phyloP scores from a whole-genome alignment of 768 basidiomycete genomes.

The Suillus decipiens region DNA sequence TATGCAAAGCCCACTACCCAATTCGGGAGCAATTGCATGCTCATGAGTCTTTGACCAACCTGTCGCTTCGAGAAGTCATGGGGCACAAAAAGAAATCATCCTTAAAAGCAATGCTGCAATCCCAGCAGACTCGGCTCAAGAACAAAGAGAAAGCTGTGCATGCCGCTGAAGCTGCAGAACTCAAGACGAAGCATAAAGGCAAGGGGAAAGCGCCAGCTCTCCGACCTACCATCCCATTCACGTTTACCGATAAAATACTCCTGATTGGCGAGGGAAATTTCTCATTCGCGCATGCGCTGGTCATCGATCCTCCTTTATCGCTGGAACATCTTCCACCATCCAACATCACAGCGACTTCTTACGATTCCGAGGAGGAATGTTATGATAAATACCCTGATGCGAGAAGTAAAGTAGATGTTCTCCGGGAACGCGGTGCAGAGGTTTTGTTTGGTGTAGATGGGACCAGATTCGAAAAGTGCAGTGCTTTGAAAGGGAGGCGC shows the following conservation, averaged over 20 bases:
- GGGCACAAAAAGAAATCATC: constrained; percentile 54
- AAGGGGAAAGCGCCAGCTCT: constrained; percentile 38
- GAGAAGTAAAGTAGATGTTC: constrained; percentile 50
- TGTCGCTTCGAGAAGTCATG: constrained; percentile 12
- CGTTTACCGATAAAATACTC: constrained; percentile 63
- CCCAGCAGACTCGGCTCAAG: constrained; percentile 67
- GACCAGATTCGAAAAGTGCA: constrained; percentile 64
- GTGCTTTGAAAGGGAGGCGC: constrained; percentile 56
- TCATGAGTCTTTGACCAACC: background rate
- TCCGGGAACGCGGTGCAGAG: constrained; percentile 61
- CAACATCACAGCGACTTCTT: constrained; percentile 85
- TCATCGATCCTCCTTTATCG: constrained; percentile 45
- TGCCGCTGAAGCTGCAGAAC: constrained; percentile 42
- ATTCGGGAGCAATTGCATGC: background rate
- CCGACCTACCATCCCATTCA: constrained; percentile 64
- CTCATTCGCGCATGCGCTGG: constrained; percentile 81
- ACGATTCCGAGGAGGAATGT: constrained; percentile 77
- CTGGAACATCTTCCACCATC: constrained; percentile 55
- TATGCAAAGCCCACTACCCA: no score
- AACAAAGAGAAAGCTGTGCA: constrained; percentile 62
- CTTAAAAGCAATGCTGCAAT: constrained; percentile 67
- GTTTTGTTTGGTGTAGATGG: constrained; percentile 87
- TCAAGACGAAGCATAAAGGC: constrained; percentile 41
- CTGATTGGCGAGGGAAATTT: constrained; percentile 96
- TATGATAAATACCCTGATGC: constrained; percentile 84